Evolutionary conservation across 148 eudicot species (phyloP), one percentile per base, ranked within the genome.

Genomic region (Bassia scoparia): DNA sequence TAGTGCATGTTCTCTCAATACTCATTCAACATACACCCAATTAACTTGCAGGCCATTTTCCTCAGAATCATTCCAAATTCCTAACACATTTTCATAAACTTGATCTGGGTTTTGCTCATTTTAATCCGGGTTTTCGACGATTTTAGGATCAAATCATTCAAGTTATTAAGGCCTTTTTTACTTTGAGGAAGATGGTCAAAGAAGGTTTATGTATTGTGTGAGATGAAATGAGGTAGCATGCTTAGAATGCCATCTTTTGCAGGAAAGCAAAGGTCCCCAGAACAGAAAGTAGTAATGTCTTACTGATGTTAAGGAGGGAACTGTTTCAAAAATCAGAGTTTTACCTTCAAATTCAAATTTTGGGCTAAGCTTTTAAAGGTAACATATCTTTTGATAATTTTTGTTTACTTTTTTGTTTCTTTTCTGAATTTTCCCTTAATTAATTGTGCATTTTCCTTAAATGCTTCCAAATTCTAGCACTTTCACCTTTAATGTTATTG

Each of bases 281-380:
- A 71, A 65, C 70, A 74, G 46, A 73, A 78, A 53, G 61, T 48
- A 60, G 8, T 58, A 23, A 12, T 34, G 58, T 56, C 61, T 24
- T 29, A 24, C 56, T 61, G 29, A 37, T 37, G 24, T 61, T 79
- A 70, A 59, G 87, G 87, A 80, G 86, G 85, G 84, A 87, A 82
- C 81, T 74, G 83, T 85, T 87, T 82, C 83, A 84, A 90, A 84
- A 71, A 74, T 68, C 78, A 54, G 70, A 67, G 33, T 41, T 53
- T 70, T 43, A 16, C 53, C 41, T 73, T 78, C 81, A 84, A 87
- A 84, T 87, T 84, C 84, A 77, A 90, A 86, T 33, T 49, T 54
- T 50, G 64, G 61, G 37, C 18, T 61, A 61, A 33, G 49, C 26
- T 60, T 69, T 53, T 72, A 81, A 88, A 88, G 88, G 92, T 85